phyloP scores from a whole-genome alignment of 2,329 filamentous ascomycete genomes.

The Diaporthe citrichinensis region DNA sequence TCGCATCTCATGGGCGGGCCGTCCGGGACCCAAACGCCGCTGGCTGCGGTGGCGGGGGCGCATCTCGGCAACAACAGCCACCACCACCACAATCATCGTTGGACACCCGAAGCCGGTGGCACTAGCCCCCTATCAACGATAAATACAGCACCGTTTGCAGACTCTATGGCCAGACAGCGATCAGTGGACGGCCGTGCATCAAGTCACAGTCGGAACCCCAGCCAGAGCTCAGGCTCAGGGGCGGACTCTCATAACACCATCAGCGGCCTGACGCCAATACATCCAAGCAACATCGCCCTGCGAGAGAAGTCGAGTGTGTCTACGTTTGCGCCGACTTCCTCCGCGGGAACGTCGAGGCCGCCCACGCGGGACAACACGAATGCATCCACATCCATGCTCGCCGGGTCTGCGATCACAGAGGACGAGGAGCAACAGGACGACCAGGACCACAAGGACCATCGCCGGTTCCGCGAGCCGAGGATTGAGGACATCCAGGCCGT shows the following conservation, averaged over 20 bases:
- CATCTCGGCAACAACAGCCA: conserved; percentile 64
- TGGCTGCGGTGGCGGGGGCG: conserved; percentile 83
- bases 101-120: conserved; percentile 53
- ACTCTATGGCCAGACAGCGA: conserved; percentile 19
- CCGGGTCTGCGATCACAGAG: conserved; percentile 56
- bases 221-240: conserved; percentile 63
- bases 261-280: conserved; percentile 29
- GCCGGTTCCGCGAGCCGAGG: conserved; percentile 76
- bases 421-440: conserved; percentile 50
- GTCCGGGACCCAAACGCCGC: conserved; percentile 82
- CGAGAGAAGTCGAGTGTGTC: conserved; percentile 75
- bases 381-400: conserved; percentile 46
- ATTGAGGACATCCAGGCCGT: conserved; percentile 94
- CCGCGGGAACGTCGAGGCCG: conserved; percentile 66
- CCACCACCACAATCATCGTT: conserved; percentile 55
- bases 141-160: conserved; percentile 40
- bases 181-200: conserved; percentile 45
- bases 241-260: conserved; percentile 54
- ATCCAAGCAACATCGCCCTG: conserved; percentile 51
- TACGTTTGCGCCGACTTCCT: conserved; percentile 68
- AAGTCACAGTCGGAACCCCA: conserved; percentile 60
- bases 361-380: conserved; percentile 67
- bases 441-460: conserved; percentile 41
- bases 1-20: conserved; percentile 79
- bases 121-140: conserved; percentile 43